phyloP scores from a whole-genome alignment of 2,329 filamentous ascomycete species.

The Diplodia sapinea region DNA sequence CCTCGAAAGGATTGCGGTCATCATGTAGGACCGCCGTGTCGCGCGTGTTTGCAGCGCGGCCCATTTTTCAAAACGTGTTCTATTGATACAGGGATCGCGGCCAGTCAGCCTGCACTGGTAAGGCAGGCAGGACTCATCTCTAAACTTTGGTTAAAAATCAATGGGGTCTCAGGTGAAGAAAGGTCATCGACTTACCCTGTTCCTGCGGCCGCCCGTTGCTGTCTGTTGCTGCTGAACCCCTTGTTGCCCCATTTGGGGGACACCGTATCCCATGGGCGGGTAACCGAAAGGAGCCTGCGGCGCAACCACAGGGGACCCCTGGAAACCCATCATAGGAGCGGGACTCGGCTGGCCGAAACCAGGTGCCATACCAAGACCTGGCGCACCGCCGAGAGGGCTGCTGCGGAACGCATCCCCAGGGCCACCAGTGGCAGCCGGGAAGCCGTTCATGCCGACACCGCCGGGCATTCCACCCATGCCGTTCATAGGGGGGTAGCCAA shows the following conservation, averaged over 20 bases:
- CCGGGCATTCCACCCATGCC: conserved; percentile 29
- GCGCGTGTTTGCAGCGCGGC: not conserved
- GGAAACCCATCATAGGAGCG: conserved; percentile 29
- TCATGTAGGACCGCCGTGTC: conserved; percentile 2
- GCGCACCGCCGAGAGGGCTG: conserved; percentile 24
- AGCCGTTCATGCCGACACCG: conserved; percentile 28
- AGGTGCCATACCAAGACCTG: conserved; percentile 28
- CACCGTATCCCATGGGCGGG: conserved; percentile 27
- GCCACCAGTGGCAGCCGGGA: conserved; percentile 20
- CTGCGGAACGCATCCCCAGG: conserved; percentile 28
- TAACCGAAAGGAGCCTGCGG: conserved; percentile 26
- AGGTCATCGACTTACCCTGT: conserved; percentile 17
- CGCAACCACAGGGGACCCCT: conserved; percentile 19
- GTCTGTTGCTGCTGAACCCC: conserved; percentile 20
- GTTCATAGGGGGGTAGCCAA: conserved; percentile 29
- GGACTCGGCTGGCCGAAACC: conserved; percentile 25
- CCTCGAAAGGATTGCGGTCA: not conserved
- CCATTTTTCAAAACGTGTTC: not conserved
- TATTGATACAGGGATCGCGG: conserved; percentile 13
- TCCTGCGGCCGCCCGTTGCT: conserved; percentile 25
- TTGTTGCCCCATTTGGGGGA: conserved; percentile 27
- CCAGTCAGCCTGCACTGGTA: not conserved
- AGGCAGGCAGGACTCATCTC: conserved; percentile 5
- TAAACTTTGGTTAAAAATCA: not conserved
- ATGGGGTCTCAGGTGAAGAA: not conserved